Base-by-base conservation (phyloP, 2,329 filamentous ascomycete genomes). In the Zymoseptoria ardabiliae region DNA sequence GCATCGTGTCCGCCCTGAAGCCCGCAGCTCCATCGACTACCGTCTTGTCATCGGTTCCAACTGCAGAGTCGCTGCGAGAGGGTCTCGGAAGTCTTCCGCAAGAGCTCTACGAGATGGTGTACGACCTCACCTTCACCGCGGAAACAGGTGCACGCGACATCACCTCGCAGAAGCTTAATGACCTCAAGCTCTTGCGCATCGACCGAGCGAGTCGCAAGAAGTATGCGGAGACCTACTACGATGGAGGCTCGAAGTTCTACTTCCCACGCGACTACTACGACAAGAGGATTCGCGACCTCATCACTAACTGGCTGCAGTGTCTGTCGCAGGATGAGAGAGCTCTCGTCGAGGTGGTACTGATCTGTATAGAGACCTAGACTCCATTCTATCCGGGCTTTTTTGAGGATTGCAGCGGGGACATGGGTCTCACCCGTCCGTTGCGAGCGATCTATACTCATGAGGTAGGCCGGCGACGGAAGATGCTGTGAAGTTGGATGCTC, bases 21-120 rank as follows among this genome's bases (percentile, higher is more conserved):
- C 13, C 13, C 4, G 7, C 17, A n/a, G 17, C 35, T 45, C 35
- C 35, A 45, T 4, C 35, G n/a, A 5, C 17, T 7, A 4, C 11
- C 35, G 4, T 45, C 2, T 13, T 45, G 7, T 4, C 35, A 17
- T 41, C 35, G 3, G 35, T 17, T 5, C 35, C 35, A 41, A 41
- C 35, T 13, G 3, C 35, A 41, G 35, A 41, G 35, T 41, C 35
- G 17, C 35, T 41, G 35, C 35, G 35, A 17, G 17, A 41, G 35
- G 35, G 22, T 10, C 11, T 25, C 23, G 52, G 11, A 21, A 30
- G 17, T 19, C 53, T 62, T 13, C 57, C 60, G 11, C 57, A 57
- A 55, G 57, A 61, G 49, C 54, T 61, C 23, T 59, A 53, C 54
- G 54, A 61, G 30, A 17, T 57, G 20, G 59, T 59, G 54, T 56